phyloP scores from a whole-genome alignment of 192 early-diverging fungal genomes.

The Gamsiella multidivaricata region DNA sequence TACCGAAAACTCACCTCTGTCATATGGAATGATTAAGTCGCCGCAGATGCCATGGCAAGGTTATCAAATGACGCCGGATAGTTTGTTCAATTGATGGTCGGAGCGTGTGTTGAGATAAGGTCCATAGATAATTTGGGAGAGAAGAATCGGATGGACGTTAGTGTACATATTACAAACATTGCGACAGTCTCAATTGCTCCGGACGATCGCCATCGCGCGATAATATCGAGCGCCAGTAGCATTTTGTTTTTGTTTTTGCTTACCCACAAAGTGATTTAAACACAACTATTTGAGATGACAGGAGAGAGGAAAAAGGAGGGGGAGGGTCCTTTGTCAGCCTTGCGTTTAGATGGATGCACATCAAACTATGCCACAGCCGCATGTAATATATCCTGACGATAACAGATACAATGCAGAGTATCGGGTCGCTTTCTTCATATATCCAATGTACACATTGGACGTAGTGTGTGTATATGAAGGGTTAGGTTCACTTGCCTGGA shows the following conservation, averaged over 20 bases:
- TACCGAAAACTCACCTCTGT: slow-evolving; percentile 13
- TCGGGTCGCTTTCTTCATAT: not conserved
- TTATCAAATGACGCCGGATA: too few species aligned
- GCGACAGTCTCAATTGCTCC: too few species aligned
- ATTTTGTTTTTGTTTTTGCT: slow-evolving; percentile 9
- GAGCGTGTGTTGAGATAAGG: too few species aligned
- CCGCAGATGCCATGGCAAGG: too few species aligned
- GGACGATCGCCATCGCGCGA: too few species aligned
- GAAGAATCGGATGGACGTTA: not conserved
- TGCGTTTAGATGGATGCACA: not conserved
- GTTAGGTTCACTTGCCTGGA: slow-evolving; percentile 56
- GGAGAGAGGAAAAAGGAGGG: not conserved
- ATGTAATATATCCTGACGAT: too few species aligned
- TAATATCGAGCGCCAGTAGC: too few species aligned
- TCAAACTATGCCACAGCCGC: not conserved
- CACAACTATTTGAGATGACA: slow-evolving; percentile 52
- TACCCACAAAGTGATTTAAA: slow-evolving; percentile 71
- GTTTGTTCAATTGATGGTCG: too few species aligned
- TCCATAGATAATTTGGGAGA: not conserved
- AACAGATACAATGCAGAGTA: too few species aligned
- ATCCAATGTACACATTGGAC: not conserved
- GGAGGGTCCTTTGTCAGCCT: not conserved
- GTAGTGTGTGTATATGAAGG: too few species aligned
- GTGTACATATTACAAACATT: too few species aligned
- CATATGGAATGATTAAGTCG: slow-evolving; percentile 1